These are phyloP conservation scores for Ballota nigra DNA, from an alignment of 257 asterid species.

Conservation along the genomic window DNA sequence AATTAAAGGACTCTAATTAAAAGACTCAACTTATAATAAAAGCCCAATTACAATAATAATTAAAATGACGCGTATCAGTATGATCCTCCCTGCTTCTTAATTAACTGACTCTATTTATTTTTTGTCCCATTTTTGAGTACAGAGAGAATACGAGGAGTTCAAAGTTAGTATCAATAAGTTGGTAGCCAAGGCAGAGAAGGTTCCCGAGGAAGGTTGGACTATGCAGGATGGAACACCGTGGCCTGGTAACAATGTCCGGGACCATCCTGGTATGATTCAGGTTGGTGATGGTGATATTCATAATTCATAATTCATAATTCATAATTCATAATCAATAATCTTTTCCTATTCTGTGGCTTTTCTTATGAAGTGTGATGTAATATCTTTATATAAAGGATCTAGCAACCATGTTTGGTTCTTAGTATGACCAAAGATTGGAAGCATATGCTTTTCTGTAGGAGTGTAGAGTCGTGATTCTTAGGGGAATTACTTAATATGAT, in stretches of 20 bases:
- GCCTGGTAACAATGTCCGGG: slow-evolving; percentile 94
- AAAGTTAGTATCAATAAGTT: slow-evolving; percentile 68
- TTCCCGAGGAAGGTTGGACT: slow-evolving; percentile 96
- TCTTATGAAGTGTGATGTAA: not conserved
- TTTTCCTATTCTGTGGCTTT: not conserved
- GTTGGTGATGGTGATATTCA: slow-evolving; percentile 33
- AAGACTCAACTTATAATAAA: no score
- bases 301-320: no score
- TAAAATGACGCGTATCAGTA: no score
- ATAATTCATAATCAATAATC: not conserved
- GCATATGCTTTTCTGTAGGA: not conserved
- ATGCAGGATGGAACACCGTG: slow-evolving; percentile 95
- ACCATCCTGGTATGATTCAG: slow-evolving; percentile 99
- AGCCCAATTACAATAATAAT: no score
- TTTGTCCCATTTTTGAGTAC: slow-evolving; percentile 15
- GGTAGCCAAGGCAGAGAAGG: slow-evolving; percentile 80
- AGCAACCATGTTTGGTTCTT: no score
- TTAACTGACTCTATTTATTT: not conserved
- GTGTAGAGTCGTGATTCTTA: not conserved
- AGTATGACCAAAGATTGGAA: not conserved
- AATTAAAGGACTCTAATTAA: no score
- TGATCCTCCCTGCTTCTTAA: not conserved
- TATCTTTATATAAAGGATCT: not conserved
- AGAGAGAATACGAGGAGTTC: slow-evolving; percentile 95
- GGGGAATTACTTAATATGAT: not conserved